Percentiles rank a stretch among this genome's conserved stretches.
Conservation (phyloP, 305 asterid genomes). For the Solanum hybrid region DNA sequence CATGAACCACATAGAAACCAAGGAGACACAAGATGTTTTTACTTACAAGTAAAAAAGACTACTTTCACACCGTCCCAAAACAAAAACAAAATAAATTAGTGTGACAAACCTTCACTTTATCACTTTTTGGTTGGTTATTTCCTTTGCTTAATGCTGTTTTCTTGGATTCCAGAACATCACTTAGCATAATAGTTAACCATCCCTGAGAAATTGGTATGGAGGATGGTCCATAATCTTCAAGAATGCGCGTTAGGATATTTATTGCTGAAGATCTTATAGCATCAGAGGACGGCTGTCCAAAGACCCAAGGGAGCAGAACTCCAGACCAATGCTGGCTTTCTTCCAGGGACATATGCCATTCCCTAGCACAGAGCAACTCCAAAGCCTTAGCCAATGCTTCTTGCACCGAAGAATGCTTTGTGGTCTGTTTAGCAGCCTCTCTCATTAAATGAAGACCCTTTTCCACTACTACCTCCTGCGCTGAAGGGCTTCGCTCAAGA, state of each 20-base stretch:
- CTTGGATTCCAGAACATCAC: slow-evolving; percentile 54
- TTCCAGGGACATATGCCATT: slow-evolving; percentile 79
- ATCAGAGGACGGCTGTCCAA: slow-evolving; percentile 60
- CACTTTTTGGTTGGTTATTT: slow-evolving; percentile 47
- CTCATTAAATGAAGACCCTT: slow-evolving; percentile 86
- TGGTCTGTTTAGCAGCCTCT: slow-evolving; percentile 66
- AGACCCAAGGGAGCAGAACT: slow-evolving; percentile 80
- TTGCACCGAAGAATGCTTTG: slow-evolving; percentile 62
- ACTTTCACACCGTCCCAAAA: background rate
- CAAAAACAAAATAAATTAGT: background rate
- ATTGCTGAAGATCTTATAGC: slow-evolving; percentile 66
- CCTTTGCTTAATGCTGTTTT: slow-evolving; percentile 50
- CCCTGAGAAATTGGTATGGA: slow-evolving; percentile 89
- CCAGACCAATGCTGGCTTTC: slow-evolving; percentile 96
- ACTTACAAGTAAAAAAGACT: background rate
- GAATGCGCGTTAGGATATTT: slow-evolving; percentile 73
- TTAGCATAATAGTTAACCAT: slow-evolving; percentile 75
- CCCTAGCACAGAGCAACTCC: slow-evolving; percentile 59
- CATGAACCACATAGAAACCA: slow-evolving; percentile 8
- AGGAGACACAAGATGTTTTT: background rate
- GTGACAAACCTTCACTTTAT: slow-evolving; percentile 73
- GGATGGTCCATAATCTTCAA: slow-evolving; percentile 95
- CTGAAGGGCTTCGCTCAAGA: slow-evolving; percentile 69
- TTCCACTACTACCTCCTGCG: slow-evolving; percentile 66
- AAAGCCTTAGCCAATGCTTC: slow-evolving; percentile 87